These are phyloP conservation scores for Closterium sp. DNA, from an alignment of 139 green algal genomes.

Conservation along the genomic window DNA sequence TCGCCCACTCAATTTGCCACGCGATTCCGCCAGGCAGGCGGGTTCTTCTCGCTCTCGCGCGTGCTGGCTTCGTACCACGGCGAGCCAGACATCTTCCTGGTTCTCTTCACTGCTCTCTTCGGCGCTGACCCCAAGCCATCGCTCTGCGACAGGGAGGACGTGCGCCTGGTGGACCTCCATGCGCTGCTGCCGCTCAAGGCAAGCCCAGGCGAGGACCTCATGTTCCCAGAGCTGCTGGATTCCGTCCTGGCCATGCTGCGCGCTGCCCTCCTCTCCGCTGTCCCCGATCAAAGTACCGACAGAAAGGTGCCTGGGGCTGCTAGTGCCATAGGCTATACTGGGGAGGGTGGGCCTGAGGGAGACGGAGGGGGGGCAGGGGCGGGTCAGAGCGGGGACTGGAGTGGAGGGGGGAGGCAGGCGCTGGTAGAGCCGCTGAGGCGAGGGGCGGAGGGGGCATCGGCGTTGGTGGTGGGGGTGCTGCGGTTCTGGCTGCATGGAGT, in stretches of 20 bases:
- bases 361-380: background rate
- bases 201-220: conserved; percentile 12
- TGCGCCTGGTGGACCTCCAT: conserved; percentile 36
- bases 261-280: conserved; percentile 21
- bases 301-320: background rate
- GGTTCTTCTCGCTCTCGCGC: conserved; percentile 1
- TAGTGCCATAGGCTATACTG: background rate
- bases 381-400: background rate
- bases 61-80: conserved; percentile 41
- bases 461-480: conserved; percentile 5
- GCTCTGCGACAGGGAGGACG: background rate
- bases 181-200: conserved; percentile 12
- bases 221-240: conserved; percentile 35
- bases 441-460: background rate
- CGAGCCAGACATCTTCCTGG: conserved; percentile 38
- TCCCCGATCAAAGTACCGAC: background rate
- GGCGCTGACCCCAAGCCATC: background rate
- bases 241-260: conserved; percentile 30
- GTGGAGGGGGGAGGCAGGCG: background rate
- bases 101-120: conserved; percentile 8
- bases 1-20: background rate
- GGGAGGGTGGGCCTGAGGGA: background rate
- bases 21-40: background rate
- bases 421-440: background rate
- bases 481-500: conserved; percentile 31